phyloP scores from a whole-genome alignment of 2,329 filamentous ascomycete genomes.

The Fusarium illudens region DNA sequence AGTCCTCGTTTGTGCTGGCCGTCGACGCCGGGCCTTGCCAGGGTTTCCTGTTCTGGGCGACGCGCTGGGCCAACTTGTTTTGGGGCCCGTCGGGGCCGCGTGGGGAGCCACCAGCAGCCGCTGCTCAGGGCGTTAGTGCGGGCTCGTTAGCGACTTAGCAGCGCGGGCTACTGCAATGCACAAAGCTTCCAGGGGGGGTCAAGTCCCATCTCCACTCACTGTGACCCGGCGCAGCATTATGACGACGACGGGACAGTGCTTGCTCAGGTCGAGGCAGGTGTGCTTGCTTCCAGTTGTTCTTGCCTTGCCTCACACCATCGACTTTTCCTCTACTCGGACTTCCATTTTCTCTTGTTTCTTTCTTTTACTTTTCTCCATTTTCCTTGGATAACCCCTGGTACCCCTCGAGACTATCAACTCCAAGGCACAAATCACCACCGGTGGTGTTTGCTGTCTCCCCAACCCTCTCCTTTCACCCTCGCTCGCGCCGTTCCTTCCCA shows the following conservation, averaged over 20 bases:
- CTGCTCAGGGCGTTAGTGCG: background rate
- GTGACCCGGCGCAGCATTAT: conserved; percentile 28
- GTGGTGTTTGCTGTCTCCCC: conserved; percentile 11
- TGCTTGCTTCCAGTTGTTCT: background rate
- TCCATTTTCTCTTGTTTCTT: conserved; percentile 29
- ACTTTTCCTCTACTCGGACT: conserved; percentile 27
- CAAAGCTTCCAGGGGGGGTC: conserved; percentile 6
- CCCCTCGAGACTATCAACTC: background rate
- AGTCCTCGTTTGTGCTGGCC: conserved; percentile 26
- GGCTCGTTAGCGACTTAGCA: background rate
- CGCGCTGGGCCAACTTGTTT: conserved; percentile 5
- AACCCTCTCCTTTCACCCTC: conserved; percentile 1
- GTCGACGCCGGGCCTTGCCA: conserved; percentile 4
- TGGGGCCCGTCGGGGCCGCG: background rate
- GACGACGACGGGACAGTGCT: no score
- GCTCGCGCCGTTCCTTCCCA: background rate
- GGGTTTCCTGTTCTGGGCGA: conserved; percentile 19
- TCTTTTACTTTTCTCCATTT: conserved; percentile 13
- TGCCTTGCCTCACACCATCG: conserved; percentile 10
- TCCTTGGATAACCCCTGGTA: conserved; percentile 12
- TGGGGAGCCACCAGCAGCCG: background rate
- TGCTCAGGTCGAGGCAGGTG: no score
- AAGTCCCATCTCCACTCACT: conserved; percentile 20
- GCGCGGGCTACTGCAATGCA: conserved; percentile 2
- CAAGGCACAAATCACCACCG: conserved; percentile 26